A percentile compares a stretch with the other conserved stretches of the same genome.
phyloP scores from a whole-genome alignment of 768 basidiomycete species.

The Lactarius quietus region DNA sequence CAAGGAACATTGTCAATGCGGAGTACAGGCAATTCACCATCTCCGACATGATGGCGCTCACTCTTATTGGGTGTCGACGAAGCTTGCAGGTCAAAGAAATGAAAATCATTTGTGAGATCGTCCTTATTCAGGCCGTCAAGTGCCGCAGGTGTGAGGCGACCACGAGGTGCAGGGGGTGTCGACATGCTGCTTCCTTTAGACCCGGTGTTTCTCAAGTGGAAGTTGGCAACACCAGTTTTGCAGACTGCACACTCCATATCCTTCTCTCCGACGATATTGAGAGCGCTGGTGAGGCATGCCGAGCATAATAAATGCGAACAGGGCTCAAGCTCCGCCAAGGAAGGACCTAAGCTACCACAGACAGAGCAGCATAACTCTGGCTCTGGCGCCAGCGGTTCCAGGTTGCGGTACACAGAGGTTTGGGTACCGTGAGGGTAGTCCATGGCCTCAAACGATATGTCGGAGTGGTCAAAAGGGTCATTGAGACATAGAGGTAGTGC shows the following conservation, averaged over 20 bases:
- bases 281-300: slow-evolving; percentile 75
- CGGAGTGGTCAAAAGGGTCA: slow-evolving; percentile 42
- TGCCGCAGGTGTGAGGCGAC: slow-evolving; percentile 23
- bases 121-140: slow-evolving; percentile 30
- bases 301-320: slow-evolving; percentile 78
- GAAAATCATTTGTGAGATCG: slow-evolving; percentile 27
- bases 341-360: slow-evolving; percentile 48
- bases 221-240: slow-evolving; percentile 63
- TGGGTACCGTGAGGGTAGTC: slow-evolving; percentile 34
- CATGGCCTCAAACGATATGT: slow-evolving; percentile 21
- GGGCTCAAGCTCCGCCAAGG: slow-evolving; percentile 65
- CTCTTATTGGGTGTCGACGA: slow-evolving; percentile 34
- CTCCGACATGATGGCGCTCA: slow-evolving; percentile 10
- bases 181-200: slow-evolving; percentile 29
- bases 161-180: slow-evolving; percentile 24
- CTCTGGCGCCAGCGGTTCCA: slow-evolving; percentile 27
- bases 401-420: slow-evolving; percentile 25
- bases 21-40: slow-evolving; percentile 54
- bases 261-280: slow-evolving; percentile 89
- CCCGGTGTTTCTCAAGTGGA: slow-evolving; percentile 34
- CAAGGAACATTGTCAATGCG: slow-evolving; percentile 88
- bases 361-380: slow-evolving; percentile 53
- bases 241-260: slow-evolving; percentile 84
- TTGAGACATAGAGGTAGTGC: slow-evolving; percentile 38
- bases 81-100: slow-evolving; percentile 33